A percentile compares a stretch with the other conserved stretches of the same genome.
These are phyloP conservation scores for Akanthomyces lecanii DNA, from an alignment of 2,329 filamentous ascomycete species.

Conservation along the genomic window DNA sequence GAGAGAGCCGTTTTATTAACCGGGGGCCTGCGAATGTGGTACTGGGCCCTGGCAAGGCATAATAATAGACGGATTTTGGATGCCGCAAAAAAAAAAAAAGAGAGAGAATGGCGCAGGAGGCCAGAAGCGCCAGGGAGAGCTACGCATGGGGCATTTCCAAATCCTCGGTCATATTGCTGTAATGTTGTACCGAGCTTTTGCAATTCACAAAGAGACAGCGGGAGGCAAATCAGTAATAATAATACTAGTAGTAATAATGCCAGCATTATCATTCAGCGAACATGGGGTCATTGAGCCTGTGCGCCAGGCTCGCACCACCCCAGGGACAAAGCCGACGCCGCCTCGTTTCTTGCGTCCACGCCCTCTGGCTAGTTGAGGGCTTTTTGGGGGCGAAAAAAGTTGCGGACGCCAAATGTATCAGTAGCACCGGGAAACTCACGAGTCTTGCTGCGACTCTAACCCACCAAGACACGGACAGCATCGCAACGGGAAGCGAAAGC, in stretches of 20 bases:
- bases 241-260: neutral
- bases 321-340: neutral
- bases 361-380: conserved; percentile 4
- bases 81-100: neutral
- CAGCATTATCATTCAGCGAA: neutral
- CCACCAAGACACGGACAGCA: neutral
- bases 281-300: neutral
- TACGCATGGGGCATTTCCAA: neutral
- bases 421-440: neutral
- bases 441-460: neutral
- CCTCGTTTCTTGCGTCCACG: neutral
- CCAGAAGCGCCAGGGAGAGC: neutral
- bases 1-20: conserved; percentile 11
- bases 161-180: neutral
- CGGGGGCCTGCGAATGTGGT: neutral
- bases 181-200: neutral
- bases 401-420: neutral
- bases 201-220: neutral
- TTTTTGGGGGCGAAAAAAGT: conserved; percentile 9
- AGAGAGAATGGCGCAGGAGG: no score
- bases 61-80: neutral
- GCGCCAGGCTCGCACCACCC: neutral
- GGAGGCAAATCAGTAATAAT: neutral
- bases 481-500: neutral
- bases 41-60: neutral